phyloP scores from a whole-genome alignment of 2,329 filamentous ascomycete genomes.

The Penicillium griseofulvum region DNA sequence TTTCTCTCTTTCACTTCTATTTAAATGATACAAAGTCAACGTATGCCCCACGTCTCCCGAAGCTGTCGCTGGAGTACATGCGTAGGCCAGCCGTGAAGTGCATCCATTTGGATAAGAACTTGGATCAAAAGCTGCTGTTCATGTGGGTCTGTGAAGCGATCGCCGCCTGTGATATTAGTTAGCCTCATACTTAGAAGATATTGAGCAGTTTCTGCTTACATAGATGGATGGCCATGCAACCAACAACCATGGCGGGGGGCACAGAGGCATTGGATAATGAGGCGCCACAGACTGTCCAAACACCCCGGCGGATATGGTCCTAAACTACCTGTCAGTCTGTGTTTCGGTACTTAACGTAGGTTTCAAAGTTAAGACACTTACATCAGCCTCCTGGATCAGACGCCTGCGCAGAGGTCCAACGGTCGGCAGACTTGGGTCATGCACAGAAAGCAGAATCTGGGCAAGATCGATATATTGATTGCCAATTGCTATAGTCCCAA shows the following conservation, averaged over 20 bases:
- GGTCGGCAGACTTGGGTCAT: slow-evolving; percentile 16
- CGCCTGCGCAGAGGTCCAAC: slow-evolving; percentile 17
- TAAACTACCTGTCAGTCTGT: slow-evolving; percentile 4
- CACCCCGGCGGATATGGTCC: slow-evolving; percentile 23
- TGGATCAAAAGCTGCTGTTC: slow-evolving; percentile 23
- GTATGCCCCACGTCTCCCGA: slow-evolving; percentile 18
- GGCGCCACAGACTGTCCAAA: slow-evolving; percentile 26
- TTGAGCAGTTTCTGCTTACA: slow-evolving; percentile 10
- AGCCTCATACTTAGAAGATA: not conserved
- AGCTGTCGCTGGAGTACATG: slow-evolving; percentile 19
- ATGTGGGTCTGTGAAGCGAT: slow-evolving; percentile 24
- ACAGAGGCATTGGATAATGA: slow-evolving; percentile 23
- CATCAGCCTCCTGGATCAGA: slow-evolving; percentile 17
- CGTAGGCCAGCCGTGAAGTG: slow-evolving; percentile 22
- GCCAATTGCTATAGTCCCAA: slow-evolving; percentile 14
- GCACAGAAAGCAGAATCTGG: slow-evolving; percentile 16
- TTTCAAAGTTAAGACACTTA: slow-evolving; percentile 6
- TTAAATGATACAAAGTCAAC: not conserved
- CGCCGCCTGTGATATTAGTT: slow-evolving; percentile 17
- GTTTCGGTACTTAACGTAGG: not conserved
- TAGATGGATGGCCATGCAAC: slow-evolving; percentile 24
- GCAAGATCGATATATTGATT: slow-evolving; percentile 25
- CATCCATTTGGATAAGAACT: slow-evolving; percentile 19
- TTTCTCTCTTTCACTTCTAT: not conserved
- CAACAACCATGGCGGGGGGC: slow-evolving; percentile 25